Evolutionary conservation across 805 yeast species (phyloP).

Genomic region (Barnettozyma botsteinii): DNA sequence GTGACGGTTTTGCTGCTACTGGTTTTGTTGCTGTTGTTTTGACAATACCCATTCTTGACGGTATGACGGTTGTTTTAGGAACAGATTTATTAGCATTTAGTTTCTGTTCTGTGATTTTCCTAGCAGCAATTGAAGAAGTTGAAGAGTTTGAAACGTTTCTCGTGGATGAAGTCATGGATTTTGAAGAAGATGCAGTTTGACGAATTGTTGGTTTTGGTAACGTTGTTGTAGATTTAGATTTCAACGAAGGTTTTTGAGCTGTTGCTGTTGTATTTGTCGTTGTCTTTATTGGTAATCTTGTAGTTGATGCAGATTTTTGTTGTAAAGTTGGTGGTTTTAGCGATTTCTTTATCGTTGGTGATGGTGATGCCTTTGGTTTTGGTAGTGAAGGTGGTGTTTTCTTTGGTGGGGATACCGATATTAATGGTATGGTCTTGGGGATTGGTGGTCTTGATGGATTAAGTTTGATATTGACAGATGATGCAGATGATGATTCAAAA

Average conservation of each 20-base stretch:
- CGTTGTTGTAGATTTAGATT: conserved; percentile 2
- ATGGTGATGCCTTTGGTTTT: neutral
- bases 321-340: neutral
- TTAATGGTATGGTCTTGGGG: conserved; percentile 6
- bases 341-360: neutral
- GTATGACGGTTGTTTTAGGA: conserved; percentile 3
- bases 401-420: conserved; percentile 7
- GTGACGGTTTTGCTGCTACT: conserved; percentile 1
- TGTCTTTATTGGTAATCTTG: neutral
- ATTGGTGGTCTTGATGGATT: conserved; percentile 7
- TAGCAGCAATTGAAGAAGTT: conserved; percentile 4
- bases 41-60: too few species aligned
- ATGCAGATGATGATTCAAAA: neutral
- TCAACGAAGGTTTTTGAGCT: neutral
- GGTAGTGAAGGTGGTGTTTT: conserved; percentile 2
- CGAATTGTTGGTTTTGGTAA: conserved; percentile 6
- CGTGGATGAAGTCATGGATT: conserved; percentile 7
- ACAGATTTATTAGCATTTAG: neutral
- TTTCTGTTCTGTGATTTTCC: neutral
- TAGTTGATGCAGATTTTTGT: neutral
- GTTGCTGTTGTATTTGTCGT: neutral
- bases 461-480: neutral
- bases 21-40: conserved; percentile 1
- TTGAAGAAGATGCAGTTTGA: conserved; percentile 5
- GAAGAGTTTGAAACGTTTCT: neutral